Evolutionary conservation across 257 asterid genomes (phyloP).

Genomic region (Salvia miltiorrhiza): DNA sequence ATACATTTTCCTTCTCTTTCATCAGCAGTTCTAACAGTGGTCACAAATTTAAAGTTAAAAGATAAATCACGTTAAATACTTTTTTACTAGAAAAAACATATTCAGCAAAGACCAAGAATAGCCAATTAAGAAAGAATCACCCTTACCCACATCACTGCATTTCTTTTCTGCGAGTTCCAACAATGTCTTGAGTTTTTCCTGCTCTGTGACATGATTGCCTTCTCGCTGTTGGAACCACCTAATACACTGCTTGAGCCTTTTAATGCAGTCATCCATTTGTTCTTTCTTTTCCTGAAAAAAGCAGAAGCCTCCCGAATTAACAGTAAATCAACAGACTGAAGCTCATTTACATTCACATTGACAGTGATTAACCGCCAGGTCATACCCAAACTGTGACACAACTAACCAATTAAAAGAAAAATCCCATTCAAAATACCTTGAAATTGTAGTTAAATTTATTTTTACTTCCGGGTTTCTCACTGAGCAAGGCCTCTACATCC

Average conservation of each 20-base stretch:
- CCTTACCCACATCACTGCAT: constrained; percentile 49
- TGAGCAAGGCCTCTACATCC: constrained; percentile 70
- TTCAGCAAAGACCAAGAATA: background rate
- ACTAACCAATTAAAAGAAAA: background rate
- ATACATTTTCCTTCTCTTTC: constrained; percentile 80
- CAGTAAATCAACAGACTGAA: background rate
- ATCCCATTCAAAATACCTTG: constrained; percentile 29
- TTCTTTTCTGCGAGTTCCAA: constrained; percentile 71
- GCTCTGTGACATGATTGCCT: constrained; percentile 51
- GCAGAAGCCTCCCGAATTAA: background rate
- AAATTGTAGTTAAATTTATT: constrained; percentile 47
- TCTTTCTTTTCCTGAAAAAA: constrained; percentile 67
- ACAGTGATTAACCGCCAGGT: background rate
- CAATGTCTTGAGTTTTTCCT: constrained; percentile 49
- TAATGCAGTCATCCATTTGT: constrained; percentile 58
- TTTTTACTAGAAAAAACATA: background rate
- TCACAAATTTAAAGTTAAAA: background rate
- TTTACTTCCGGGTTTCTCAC: constrained; percentile 49
- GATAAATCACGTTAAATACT: background rate
- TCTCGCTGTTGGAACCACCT: constrained; percentile 92
- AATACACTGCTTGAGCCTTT: constrained; percentile 71
- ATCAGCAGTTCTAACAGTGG: constrained; percentile 48
- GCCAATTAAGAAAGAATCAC: background rate
- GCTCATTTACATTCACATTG: background rate
- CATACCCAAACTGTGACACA: background rate